Base-by-base conservation (phyloP, 352 stramenopile species). In the Phytophthora europaea region DNA sequence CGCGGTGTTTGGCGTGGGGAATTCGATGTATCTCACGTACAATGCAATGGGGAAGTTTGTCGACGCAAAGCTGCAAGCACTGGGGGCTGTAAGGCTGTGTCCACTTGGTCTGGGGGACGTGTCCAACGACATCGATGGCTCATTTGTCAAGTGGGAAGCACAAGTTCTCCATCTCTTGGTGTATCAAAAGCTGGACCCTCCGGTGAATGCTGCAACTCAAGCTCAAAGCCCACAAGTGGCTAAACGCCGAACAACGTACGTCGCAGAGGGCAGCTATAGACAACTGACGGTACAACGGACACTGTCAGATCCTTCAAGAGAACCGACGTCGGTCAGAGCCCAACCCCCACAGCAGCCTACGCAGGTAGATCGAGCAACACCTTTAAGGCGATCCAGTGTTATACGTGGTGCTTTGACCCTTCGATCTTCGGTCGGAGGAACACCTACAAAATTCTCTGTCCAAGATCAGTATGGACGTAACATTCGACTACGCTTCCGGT, bases 1-100 rank as follows among this genome's bases (percentile, higher is more conserved):
- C 76, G 85, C 90, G 9, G 96, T 99, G 0, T 99, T 99, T 89
- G 97, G 96, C 36, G 83, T 99, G 6, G 98, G 97, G 6, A 99
- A 99, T 77, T 95, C 78, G 18, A 84, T 97, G 73, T 99, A 99
- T 76, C 87, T 99, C 63, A 94, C 98, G 50, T 99, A 93, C 83
- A 99, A 99, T 78, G 84, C 88, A 16, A 98, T 98, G 84, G 94
- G 88, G 9, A 98, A 98, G 63, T 94, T 93, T 26, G 85, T 97
- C 23, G 85, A 99, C 76, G 59, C 75, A 26, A 76, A 85, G 4
- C 68, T 99, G 22, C 84, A 90, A 33, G 80, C 85, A 26, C 74
- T 97, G 8, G 95, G 96, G 13, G 97, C 62, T 3, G 75, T 75
- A 5, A 72, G 89, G 7, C 69, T 99, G 7, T 79, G 80, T 13